Percentiles rank a stretch among this genome's conserved stretches.
These are phyloP conservation scores for Zygosaccharomyces pseudobailii DNA, from an alignment of 1,139 yeast species.

Conservation along the genomic window DNA sequence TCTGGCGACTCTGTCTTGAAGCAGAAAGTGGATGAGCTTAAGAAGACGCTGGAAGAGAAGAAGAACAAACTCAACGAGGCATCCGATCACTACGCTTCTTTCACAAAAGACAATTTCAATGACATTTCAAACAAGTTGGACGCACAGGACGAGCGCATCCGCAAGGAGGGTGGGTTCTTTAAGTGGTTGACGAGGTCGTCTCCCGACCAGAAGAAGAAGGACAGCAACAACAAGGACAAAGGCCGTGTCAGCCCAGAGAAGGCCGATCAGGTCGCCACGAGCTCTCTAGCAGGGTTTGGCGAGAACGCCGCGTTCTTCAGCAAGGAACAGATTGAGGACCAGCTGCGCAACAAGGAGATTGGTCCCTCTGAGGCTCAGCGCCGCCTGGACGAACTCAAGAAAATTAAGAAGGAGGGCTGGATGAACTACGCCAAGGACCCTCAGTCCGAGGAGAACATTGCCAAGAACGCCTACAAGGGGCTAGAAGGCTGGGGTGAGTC, in stretches of 20 bases:
- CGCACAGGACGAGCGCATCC: constrained; percentile 19
- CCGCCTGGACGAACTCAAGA: constrained; percentile 23
- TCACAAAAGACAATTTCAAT: constrained; percentile 24
- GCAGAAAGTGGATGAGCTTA: constrained; percentile 23
- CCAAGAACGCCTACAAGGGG: constrained; percentile 33
- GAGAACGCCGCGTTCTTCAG: constrained; percentile 41
- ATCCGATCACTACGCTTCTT: constrained; percentile 21
- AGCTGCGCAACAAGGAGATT: constrained; percentile 18
- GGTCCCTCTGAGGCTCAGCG: constrained; percentile 28
- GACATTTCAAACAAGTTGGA: constrained; percentile 27
- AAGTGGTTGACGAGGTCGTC: constrained; percentile 18
- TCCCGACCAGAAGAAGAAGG: constrained; percentile 3
- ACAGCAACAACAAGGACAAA: constrained; percentile 5
- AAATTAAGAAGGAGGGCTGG: constrained; percentile 28
- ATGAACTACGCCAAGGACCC: constrained; percentile 19
- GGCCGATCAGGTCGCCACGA: constrained; percentile 13
- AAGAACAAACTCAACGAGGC: constrained; percentile 23
- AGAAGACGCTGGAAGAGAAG: constrained; percentile 21
- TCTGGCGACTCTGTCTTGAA: constrained; percentile 20
- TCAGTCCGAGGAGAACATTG: constrained; percentile 28
- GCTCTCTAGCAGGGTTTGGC: constrained; percentile 41
- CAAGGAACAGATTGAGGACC: constrained; percentile 38
- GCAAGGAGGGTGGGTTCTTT: constrained; percentile 22
- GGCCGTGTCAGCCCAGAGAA: constrained; percentile 15
- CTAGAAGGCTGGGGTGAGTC: constrained; percentile 45